Base-by-base conservation (phyloP, 2,329 filamentous ascomycete species). In the Hymenoscyphus salicellus region DNA sequence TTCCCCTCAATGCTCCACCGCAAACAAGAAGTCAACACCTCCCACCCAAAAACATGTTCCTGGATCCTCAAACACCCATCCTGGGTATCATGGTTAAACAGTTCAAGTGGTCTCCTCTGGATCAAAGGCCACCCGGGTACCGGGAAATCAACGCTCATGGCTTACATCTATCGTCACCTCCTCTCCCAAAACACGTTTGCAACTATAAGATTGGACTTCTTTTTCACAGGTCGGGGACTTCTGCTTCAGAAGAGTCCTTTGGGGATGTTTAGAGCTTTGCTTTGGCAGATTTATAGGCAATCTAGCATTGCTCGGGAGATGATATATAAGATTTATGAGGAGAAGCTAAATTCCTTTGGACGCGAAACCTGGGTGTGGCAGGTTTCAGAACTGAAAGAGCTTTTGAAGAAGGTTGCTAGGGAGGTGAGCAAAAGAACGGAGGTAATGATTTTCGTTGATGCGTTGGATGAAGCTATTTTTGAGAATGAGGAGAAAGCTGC, bases 231-330 rank as follows among this genome's bases (percentile, higher is more conserved):
- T 8, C 74, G 74, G 17, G 76, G 77, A 6, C 23, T 46, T 3
- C 55, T 33, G 0, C 65, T 84, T 3, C 81, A 86, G 55, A 82
- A 75, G 55, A 78, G 80, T 0, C 72, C 75, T 0, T 5, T 75
- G 0, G 84, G 84, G 0, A 79, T 86, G 75, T 84, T 82, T 66
- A 76, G 82, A 1, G 81, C 80, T 0, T 57, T 86, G 0, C 55
- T 69, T 5, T 33, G 73, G 0, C 82, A 85, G 33, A 66, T 86
- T 65, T 85, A 68, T 77, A 0, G 64, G 80, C 0, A 73, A 78
- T 52, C 41, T 49, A 20, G 5, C 16, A 7, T 26, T 14, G 63
- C 58, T 14, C 28, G 63, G 26, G 52, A 61, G 16, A 43, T 58
- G 16, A 58, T 64, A 10, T 30, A 41, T 62, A 28, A 33, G 36